These are phyloP conservation scores for Cadophora luteo-olivacea DNA, from an alignment of 2,329 filamentous ascomycete species.

Conservation along the genomic window DNA sequence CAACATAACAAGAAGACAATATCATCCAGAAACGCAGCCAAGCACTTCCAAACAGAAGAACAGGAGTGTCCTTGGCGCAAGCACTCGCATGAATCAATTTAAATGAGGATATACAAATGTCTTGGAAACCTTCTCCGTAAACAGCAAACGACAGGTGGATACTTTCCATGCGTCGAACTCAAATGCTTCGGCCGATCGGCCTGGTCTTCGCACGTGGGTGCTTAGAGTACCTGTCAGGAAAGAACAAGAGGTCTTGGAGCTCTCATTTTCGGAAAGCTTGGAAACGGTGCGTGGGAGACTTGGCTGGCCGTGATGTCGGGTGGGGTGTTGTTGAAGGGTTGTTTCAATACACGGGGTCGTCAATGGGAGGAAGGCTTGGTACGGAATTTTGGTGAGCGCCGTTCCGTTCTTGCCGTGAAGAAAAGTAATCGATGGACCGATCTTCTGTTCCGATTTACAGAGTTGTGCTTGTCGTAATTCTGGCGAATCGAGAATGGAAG, in stretches of 20 bases:
- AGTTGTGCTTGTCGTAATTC: neutral
- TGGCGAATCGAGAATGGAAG: neutral
- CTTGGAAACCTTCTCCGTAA: neutral
- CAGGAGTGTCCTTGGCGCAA: neutral
- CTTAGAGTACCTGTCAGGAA: neutral
- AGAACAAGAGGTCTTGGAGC: neutral
- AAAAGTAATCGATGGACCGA: neutral
- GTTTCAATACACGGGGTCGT: slow-evolving; percentile 5
- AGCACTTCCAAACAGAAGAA: neutral
- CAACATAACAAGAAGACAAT: neutral
- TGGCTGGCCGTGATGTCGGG: slow-evolving; percentile 3
- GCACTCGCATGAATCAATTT: neutral
- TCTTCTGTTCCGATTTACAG: neutral
- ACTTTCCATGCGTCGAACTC: neutral
- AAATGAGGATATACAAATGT: slow-evolving; percentile 7
- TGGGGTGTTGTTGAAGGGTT: slow-evolving; percentile 4
- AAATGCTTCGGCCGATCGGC: neutral
- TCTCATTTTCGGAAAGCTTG: neutral
- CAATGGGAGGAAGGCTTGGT: neutral
- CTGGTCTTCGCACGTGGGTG: neutral
- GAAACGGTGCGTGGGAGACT: neutral
- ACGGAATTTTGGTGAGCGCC: neutral
- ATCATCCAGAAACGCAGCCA: neutral
- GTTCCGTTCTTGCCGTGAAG: neutral
- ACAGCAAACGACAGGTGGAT: neutral